A percentile compares a stretch with the other conserved stretches of the same genome.
phyloP scores from a whole-genome alignment of 768 basidiomycete species.

The Amanita rimosa region DNA sequence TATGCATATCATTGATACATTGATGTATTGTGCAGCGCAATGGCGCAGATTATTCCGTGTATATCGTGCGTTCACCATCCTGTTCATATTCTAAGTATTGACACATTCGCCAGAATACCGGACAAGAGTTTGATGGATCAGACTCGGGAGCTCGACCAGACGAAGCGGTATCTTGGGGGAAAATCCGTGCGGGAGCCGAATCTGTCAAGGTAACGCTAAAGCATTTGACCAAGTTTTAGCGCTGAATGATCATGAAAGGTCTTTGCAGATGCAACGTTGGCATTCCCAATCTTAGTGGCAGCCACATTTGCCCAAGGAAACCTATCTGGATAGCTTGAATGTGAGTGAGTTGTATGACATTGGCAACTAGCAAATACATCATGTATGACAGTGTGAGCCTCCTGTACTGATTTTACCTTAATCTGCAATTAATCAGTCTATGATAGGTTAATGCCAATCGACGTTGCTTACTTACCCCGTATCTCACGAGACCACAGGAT shows the following conservation, averaged over 20 bases:
- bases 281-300: slow-evolving; percentile 91
- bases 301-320: slow-evolving; percentile 72
- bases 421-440: slow-evolving; percentile 3
- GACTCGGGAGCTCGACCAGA: slow-evolving; percentile 96
- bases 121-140: slow-evolving; percentile 98
- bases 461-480: slow-evolving; percentile 16
- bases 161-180: slow-evolving; percentile 98
- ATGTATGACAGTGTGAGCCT: background rate
- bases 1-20: slow-evolving; percentile 2
- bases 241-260: slow-evolving; percentile 31
- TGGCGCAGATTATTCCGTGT: slow-evolving; percentile 95
- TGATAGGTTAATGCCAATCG: background rate
- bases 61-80: slow-evolving; percentile 48
- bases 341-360: background rate
- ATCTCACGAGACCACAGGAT: slow-evolving; percentile 81
- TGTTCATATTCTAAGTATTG: background rate
- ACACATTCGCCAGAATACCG: slow-evolving; percentile 64
- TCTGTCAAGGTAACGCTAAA: slow-evolving; percentile 55
- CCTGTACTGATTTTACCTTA: background rate
- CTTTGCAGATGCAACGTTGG: slow-evolving; percentile 93
- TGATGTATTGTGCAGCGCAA: slow-evolving; percentile 55
- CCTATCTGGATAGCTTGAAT: background rate
- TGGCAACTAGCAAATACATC: background rate
- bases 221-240: background rate
- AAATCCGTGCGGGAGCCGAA: slow-evolving; percentile 81